These are phyloP conservation scores for Mycena chlorophos DNA, from an alignment of 768 basidiomycete species.

Conservation along the genomic window DNA sequence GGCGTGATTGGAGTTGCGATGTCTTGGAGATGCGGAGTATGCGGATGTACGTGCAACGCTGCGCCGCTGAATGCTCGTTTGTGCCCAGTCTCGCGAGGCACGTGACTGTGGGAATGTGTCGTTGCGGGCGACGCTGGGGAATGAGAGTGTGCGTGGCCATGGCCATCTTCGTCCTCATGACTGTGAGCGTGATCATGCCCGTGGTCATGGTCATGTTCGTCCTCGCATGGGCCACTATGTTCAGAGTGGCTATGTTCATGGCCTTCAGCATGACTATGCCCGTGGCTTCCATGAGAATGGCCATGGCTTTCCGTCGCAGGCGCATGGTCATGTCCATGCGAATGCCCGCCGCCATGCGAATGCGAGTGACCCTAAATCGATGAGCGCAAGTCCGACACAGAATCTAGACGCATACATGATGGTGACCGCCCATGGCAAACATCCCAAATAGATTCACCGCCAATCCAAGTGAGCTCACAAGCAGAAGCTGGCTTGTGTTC, in stretches of 20 bases:
- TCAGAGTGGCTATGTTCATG: constrained; percentile 32
- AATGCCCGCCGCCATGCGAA: constrained; percentile 49
- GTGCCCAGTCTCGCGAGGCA: constrained; percentile 10
- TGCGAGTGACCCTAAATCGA: constrained; percentile 31
- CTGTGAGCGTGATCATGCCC: constrained; percentile 22
- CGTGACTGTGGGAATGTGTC: constrained; percentile 4
- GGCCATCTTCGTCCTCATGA: constrained; percentile 14
- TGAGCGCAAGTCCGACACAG: constrained; percentile 4
- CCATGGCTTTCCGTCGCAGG: constrained; percentile 24
- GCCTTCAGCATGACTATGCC: constrained; percentile 17
- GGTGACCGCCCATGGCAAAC: constrained; percentile 97
- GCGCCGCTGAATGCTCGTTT: constrained; percentile 42
- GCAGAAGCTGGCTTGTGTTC: constrained; percentile 89
- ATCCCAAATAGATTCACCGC: constrained; percentile 97
- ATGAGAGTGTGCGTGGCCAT: constrained; percentile 8
- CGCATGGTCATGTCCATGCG: constrained; percentile 49
- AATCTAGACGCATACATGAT: constrained; percentile 45
- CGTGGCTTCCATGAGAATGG: too few relatives aligned
- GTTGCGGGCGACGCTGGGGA: constrained; percentile 3
- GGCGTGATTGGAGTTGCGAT: constrained; percentile 62
- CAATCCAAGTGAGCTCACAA: constrained; percentile 87
- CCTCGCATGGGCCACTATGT: constrained; percentile 29
- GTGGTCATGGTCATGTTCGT: constrained; percentile 27
- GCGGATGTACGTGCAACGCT: constrained; percentile 38
- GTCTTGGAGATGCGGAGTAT: constrained; percentile 23